Base-by-base conservation (phyloP, 2,329 filamentous ascomycete species). In the Phialophora verrucosa region DNA sequence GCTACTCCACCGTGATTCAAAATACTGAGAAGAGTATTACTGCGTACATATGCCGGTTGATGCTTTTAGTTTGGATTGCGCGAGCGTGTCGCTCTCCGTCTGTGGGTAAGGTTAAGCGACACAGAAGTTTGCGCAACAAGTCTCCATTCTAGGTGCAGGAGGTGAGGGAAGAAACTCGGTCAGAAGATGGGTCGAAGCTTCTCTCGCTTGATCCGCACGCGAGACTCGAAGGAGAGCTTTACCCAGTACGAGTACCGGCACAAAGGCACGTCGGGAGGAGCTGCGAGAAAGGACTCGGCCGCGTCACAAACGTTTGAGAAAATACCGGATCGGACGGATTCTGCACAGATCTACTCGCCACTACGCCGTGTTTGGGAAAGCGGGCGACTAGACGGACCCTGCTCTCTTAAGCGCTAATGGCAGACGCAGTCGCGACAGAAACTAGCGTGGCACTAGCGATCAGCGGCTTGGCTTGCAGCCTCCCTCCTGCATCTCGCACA, bases 101-200 rank as follows among this genome's bases (percentile, higher is more conserved):
- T 35, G 25, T 32, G 53, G 53, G 14, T 35, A 55, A 27, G 25
- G 20, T 27, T 53, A 25, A 53, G 53, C 25, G 53, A 55, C 27
- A 11, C 1, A 35, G 27, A 53, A 25, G 27, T 53, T 53, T 53
- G 49, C 49, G 49, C 49, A 53, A 53, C 27, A 53, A 14, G 49
- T 25, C 53, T 55, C 53, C 25, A 55, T 61, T 61, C 38, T 31
- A n/a, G 49, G 27, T 17, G 32, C n/a, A 44, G 47, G 12, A 29
- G 31, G 49, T 29, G 50, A 51, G 38, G 49, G 59, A 44, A 51
- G 49, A 61, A 14, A 54, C 31, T 54, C 59, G 59, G 59, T 44
- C 42, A 51, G 57, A 59, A 59, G 42, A 47, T 47, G 44, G 57
- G 57, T 59, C 44, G 57, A 59, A 59, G 57, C n/a, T 50, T 50